Evolutionary conservation across 371 early-diverging fungal species (phyloP).

Genomic region (Haplosporangium sp.): DNA sequence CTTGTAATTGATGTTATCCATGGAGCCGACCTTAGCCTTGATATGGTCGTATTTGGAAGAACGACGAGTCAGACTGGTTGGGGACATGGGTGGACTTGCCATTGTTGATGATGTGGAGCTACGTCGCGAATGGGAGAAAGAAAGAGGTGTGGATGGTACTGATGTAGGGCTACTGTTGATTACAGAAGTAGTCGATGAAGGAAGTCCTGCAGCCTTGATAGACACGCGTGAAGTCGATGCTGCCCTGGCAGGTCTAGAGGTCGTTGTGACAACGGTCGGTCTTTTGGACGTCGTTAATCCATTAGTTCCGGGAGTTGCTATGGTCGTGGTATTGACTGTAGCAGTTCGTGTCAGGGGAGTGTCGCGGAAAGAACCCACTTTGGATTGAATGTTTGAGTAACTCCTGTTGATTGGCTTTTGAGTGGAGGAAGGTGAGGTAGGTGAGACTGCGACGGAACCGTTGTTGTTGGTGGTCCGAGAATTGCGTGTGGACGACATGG

Average conservation of each 20-base stretch:
- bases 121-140: slow-evolving; percentile 26
- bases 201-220: slow-evolving; percentile 8
- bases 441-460: neutral
- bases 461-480: neutral
- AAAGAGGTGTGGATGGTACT: slow-evolving; percentile 2
- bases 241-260: neutral
- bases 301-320: neutral
- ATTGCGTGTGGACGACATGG: neutral
- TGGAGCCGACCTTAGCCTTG: slow-evolving; percentile 41
- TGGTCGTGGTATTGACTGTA: slow-evolving; percentile 1
- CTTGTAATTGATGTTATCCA: slow-evolving; percentile 35
- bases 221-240: neutral
- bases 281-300: neutral
- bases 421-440: neutral
- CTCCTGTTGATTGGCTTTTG: slow-evolving; percentile 10
- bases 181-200: neutral
- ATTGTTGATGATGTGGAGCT: slow-evolving; percentile 20
- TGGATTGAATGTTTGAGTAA: slow-evolving; percentile 37
- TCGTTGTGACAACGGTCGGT: slow-evolving; percentile 7
- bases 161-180: slow-evolving; percentile 2
- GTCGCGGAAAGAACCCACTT: slow-evolving; percentile 38
- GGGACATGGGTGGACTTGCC: slow-evolving; percentile 17
- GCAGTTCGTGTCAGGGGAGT: slow-evolving; percentile 35
- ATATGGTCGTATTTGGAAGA: slow-evolving; percentile 41
- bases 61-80: slow-evolving; percentile 26